Evolutionary conservation across 306 rosid species (phyloP), one percentile per base, ranked within the genome.

Genomic region (Vigna nakashimae): DNA sequence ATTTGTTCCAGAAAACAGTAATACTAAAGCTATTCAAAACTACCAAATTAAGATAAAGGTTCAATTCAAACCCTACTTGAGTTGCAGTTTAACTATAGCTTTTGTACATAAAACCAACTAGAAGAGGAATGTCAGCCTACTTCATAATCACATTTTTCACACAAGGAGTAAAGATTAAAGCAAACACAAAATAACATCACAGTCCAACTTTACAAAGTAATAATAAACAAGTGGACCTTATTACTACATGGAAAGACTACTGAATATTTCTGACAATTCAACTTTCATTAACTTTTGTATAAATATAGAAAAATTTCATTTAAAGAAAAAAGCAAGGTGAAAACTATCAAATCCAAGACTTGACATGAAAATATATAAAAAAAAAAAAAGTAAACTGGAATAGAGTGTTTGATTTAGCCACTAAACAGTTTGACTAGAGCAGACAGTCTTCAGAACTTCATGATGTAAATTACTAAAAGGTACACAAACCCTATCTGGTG

Each of bases 51-150:
- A 59, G 71, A 6, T 36, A 62, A 34, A 62, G 69, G 34, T 55
- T 69, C 76, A 62, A 43, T 56, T 28, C 32, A 80, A 36, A 78
- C 76, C 56, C 65, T 74, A 65, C 32, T 45, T 59, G 56, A 52
- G 55, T 58, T 66, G 24, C 32, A 72, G 59, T 65, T 16, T 62
- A 64, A 62, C 63, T 52, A 69, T 18, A 69, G 43, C 9, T 79
- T 49, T 79, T 70, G 60, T 45, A 55, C 74, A 60, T 12, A 45
- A 77, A 57, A 48, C 40, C 57, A 69, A 71, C 55, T 53, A 75
- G 52, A 79, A 75, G 50, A 64, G 49, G 63, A 79, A 74, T 22
- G 74, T 22, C 69, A 20, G 50, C 57, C 30, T 68, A 83, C 71
- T 71, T 58, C 46, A 64, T 53, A 53, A 63, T 55, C 81, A 75